Conservation (phyloP, 2,329 filamentous ascomycete genomes). For the Colletotrichum abscissum region DNA sequence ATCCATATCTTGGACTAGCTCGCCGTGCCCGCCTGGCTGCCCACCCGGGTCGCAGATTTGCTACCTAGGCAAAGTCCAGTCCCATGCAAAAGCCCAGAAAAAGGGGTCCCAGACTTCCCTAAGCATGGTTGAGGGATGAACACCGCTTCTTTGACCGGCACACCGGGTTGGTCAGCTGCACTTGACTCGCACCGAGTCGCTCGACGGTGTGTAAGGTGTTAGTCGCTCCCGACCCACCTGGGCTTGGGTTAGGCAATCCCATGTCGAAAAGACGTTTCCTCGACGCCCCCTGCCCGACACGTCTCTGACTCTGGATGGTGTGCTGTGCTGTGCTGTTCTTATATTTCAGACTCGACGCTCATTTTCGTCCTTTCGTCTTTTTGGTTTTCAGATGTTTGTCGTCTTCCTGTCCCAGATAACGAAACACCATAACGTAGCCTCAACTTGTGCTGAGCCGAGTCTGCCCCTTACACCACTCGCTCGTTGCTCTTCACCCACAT, state of each 20-base stretch:
- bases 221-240: slow-evolving; percentile 32
- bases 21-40: neutral
- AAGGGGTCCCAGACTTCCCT: no score
- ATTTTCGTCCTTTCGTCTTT: neutral
- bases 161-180: slow-evolving; percentile 25
- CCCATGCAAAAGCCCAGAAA: no score
- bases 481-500: neutral
- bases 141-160: slow-evolving; percentile 31
- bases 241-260: slow-evolving; percentile 37
- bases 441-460: neutral
- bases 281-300: slow-evolving; percentile 18
- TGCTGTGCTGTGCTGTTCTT: neutral
- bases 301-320: slow-evolving; percentile 13
- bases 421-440: neutral
- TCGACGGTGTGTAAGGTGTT: slow-evolving; percentile 20
- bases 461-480: neutral
- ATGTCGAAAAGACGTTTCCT: slow-evolving; percentile 37
- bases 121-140: slow-evolving; percentile 33
- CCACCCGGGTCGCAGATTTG: slow-evolving; percentile 1
- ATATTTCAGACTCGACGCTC: slow-evolving; percentile 11
- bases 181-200: slow-evolving; percentile 35
- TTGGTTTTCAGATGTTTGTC: neutral
- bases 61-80: slow-evolving; percentile 7
- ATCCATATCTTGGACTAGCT: neutral
- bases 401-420: neutral